Evolutionary conservation across 495 filamentous ascomycete species (phyloP), one percentile per base, ranked within the genome.

Genomic region (Thermothielavioides terrestris): DNA sequence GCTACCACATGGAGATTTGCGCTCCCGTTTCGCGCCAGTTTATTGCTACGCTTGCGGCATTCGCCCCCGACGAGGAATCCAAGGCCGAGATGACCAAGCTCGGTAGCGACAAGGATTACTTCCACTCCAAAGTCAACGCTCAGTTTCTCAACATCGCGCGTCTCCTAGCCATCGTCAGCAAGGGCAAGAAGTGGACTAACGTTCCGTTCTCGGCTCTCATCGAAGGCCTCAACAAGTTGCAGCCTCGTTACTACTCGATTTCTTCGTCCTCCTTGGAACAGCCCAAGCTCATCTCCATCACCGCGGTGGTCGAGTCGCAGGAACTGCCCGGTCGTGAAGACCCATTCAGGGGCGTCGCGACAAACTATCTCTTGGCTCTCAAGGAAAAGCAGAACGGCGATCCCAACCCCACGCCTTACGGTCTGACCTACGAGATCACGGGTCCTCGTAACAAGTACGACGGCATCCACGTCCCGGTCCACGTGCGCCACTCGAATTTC

Each of bases 161-260:
- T 56, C 82, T 86, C 25, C 75, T 99, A n/a, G 77, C 89, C 56
- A 81, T 72, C 49, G 76, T 94, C 53, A 77, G 82, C 41, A 72
- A 73, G 25, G 77, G 80, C 22, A 72, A 86, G 70, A 76, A 77
- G 38, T 99, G 94, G 85, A 68, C 77, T 18, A 81, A 79, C 38
- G 80, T 95, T 38, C 94, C 92, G 14, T 97, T 99, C 71, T 95
- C 94, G 6, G 79, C 90, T 56, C 80, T 97, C 54, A 92, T 97
- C 54, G 92, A 99, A 73, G 86, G 89, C 54, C 66, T 97, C 46
- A 85, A 85, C 69, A 95, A 94, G 73, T 80, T 99, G 38, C 92
- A 97, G 63, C 90, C 94, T 8, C 88, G 92, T 25, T 99, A 97
- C 76, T 99, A 99, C 74, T 97, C 94, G 21, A 99, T 99, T 66